A percentile compares a stretch with the other conserved stretches of the same genome.
Evolutionary conservation across 2,329 filamentous ascomycete species (phyloP).

Genomic region (Parastagonospora avenae): DNA sequence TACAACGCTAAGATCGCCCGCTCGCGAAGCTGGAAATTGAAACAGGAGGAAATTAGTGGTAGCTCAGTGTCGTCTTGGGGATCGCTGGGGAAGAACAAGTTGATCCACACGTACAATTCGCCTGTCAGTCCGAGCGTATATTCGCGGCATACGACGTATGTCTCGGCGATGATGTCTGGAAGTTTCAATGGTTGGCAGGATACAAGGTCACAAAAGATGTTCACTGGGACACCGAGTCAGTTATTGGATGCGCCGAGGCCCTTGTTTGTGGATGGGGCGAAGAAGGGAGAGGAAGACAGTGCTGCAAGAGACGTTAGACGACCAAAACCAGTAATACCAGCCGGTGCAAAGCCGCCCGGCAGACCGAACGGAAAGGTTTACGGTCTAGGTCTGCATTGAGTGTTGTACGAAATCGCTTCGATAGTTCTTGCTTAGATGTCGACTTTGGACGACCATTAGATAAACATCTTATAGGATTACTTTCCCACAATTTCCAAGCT

Average conservation of each 20-base stretch:
- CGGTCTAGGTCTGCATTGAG: background rate
- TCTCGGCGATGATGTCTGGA: conserved; percentile 9
- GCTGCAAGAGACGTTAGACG: conserved; percentile 14
- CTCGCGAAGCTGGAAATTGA: background rate
- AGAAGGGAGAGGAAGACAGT: conserved; percentile 10
- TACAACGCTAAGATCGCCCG: conserved; percentile 1
- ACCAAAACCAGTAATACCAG: conserved; percentile 22
- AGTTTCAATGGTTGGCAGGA: conserved; percentile 16
- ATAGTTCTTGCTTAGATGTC: too few relatives aligned
- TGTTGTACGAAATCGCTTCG: too few relatives aligned
- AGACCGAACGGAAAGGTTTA: conserved; percentile 8
- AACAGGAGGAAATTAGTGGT: background rate
- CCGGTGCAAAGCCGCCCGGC: conserved; percentile 30
- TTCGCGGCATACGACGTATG: conserved; percentile 1
- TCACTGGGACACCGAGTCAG: conserved; percentile 15
- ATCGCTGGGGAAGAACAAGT: too few relatives aligned
- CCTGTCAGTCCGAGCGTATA: conserved; percentile 3
- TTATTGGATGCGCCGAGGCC: conserved; percentile 24
- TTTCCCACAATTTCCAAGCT: background rate
- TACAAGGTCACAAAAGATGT: conserved; percentile 17
- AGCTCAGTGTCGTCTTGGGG: too few relatives aligned
- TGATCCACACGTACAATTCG: background rate
- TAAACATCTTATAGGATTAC: too few relatives aligned
- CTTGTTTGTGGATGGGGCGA: conserved; percentile 16
- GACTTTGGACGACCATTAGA: too few relatives aligned